Evolutionary conservation across 2,329 filamentous ascomycete species (phyloP).

Genomic region (Epichloe gansuensis): DNA sequence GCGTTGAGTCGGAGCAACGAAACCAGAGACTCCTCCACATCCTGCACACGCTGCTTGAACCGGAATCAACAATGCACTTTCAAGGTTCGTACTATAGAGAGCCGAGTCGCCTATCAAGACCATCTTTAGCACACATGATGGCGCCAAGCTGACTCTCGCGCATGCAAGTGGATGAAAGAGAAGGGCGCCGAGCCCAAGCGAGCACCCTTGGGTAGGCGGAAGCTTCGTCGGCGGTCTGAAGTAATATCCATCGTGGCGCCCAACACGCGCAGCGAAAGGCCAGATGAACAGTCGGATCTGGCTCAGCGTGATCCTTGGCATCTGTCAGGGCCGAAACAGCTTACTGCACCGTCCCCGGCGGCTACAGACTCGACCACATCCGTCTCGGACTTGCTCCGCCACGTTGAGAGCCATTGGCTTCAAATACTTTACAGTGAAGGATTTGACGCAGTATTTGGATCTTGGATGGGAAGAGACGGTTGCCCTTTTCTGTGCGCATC

Average conservation of each 20-base stretch:
- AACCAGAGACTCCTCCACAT: conserved; percentile 51
- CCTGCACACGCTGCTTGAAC: conserved; percentile 48
- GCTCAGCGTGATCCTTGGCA: neutral
- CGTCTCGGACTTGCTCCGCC: neutral
- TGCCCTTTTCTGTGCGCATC: conserved; percentile 27
- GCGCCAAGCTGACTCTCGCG: too few species aligned
- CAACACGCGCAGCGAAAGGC: neutral
- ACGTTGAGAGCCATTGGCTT: conserved; percentile 13
- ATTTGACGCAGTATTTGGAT: conserved; percentile 29
- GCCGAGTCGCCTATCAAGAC: too few species aligned
- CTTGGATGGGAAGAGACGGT: conserved; percentile 29
- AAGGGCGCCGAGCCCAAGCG: neutral
- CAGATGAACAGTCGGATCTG: neutral
- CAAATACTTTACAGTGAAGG: conserved; percentile 21
- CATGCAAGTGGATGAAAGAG: conserved; percentile 3
- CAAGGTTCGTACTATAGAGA: conserved; percentile 10
- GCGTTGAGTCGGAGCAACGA: conserved; percentile 23
- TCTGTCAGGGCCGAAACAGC: neutral
- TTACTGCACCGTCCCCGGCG: neutral
- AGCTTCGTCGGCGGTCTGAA: neutral
- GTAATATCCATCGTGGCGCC: neutral
- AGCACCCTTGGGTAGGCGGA: conserved; percentile 1
- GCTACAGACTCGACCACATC: conserved; percentile 4
- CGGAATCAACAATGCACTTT: conserved; percentile 18
- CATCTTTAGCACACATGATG: too few species aligned